Evolutionary conservation across 129 eudicot genomes (phyloP).

Genomic region (Artemisia annua): DNA sequence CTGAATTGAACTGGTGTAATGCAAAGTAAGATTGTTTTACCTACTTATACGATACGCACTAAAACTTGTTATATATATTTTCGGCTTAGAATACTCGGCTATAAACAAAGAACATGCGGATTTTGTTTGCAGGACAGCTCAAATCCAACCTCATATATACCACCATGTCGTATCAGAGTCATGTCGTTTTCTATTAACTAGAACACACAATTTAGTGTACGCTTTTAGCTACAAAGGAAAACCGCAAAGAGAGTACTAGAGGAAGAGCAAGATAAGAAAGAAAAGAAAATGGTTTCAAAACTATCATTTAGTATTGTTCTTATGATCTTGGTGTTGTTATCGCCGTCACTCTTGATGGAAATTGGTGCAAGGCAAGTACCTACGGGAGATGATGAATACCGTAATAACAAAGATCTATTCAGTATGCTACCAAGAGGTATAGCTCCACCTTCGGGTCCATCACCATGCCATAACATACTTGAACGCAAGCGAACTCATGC

Average conservation of each 20-base stretch:
- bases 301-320: neutral
- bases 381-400: neutral
- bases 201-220: slow-evolving; percentile 4
- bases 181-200: slow-evolving; percentile 12
- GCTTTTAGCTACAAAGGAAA: slow-evolving; percentile 13
- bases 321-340: neutral
- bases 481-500: slow-evolving; percentile 32
- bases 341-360: slow-evolving; percentile 4
- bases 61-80: neutral
- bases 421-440: slow-evolving; percentile 55
- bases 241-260: neutral
- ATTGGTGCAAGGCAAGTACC: slow-evolving; percentile 4
- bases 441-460: slow-evolving; percentile 68
- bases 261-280: neutral
- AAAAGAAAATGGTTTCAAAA: slow-evolving; percentile 14
- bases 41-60: neutral
- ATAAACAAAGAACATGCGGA: neutral
- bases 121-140: neutral
- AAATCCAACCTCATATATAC: slow-evolving; percentile 20
- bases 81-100: neutral
- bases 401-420: neutral
- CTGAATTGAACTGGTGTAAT: slow-evolving; percentile 3
- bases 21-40: neutral
- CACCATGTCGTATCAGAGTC: slow-evolving; percentile 19
- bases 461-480: slow-evolving; percentile 53